Percentiles rank a stretch among this genome's conserved stretches.
phyloP scores from a whole-genome alignment of 2,329 filamentous ascomycete species.

The Pseudopyrenochaeta lycopersici region DNA sequence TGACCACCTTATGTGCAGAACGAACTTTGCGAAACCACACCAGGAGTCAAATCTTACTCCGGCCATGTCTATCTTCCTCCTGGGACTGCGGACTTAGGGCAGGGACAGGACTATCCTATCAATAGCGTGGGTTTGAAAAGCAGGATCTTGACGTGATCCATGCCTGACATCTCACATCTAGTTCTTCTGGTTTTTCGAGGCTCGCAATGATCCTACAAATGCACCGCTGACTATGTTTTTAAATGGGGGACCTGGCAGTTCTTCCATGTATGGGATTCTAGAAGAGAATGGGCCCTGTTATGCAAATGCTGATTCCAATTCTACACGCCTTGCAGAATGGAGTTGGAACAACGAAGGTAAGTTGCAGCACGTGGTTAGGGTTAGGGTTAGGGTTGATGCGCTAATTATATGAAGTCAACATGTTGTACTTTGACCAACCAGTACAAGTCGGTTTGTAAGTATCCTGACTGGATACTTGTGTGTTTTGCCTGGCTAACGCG shows the following conservation, averaged over 20 bases:
- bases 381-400: no score
- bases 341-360: slow-evolving; percentile 65
- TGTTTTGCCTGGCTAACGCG: no score
- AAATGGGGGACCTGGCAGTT: slow-evolving; percentile 67
- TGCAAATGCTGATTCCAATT: slow-evolving; percentile 63
- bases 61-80: slow-evolving; percentile 68
- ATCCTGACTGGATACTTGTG: slow-evolving; percentile 29
- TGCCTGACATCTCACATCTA: no score
- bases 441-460: slow-evolving; percentile 57
- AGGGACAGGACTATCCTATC: slow-evolving; percentile 44
- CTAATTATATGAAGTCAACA: slow-evolving; percentile 49
- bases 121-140: no score
- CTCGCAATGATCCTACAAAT: slow-evolving; percentile 63
- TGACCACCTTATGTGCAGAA: slow-evolving; percentile 26
- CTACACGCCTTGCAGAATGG: slow-evolving; percentile 63
- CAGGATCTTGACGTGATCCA: neutral
- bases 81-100: slow-evolving; percentile 48
- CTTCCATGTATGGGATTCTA: slow-evolving; percentile 46
- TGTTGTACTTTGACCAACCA: slow-evolving; percentile 72
- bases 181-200: slow-evolving; percentile 73
- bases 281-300: slow-evolving; percentile 64
- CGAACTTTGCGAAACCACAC: slow-evolving; percentile 65
- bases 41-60: slow-evolving; percentile 65
- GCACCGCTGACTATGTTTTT: slow-evolving; percentile 69
- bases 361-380: no score